Percentiles rank a stretch among this genome's conserved stretches.
phyloP scores from a whole-genome alignment of 2,329 filamentous ascomycete species.

The Pezicula carpinea region DNA sequence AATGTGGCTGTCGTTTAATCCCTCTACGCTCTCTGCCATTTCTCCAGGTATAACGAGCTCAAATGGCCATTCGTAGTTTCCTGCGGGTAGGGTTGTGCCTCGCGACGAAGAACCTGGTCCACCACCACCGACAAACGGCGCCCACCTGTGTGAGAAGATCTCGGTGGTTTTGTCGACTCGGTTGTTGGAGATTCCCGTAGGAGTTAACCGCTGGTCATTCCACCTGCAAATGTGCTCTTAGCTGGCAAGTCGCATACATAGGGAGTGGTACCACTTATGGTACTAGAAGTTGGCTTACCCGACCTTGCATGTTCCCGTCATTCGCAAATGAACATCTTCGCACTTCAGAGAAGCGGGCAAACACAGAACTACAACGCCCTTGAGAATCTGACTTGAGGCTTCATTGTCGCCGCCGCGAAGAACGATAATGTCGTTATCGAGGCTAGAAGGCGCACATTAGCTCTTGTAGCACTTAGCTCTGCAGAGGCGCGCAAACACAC shows the following conservation, averaged over 20 bases:
- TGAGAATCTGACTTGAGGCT: conserved; percentile 69
- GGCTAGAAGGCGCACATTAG: conserved; percentile 38
- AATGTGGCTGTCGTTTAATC: conserved; percentile 78
- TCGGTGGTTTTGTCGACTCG: conserved; percentile 53
- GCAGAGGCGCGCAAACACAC: conserved; percentile 18
- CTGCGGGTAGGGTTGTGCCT: conserved; percentile 58
- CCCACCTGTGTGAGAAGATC: conserved; percentile 67
- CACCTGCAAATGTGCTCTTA: conserved; percentile 34
- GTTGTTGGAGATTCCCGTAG: conserved; percentile 54
- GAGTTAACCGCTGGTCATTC: conserved; percentile 47
- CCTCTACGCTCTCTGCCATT: conserved; percentile 84
- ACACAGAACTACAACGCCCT: conserved; percentile 70
- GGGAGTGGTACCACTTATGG: conserved; percentile 4
- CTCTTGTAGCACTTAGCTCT: not conserved
- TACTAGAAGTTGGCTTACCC: conserved; percentile 47
- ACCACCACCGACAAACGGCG: conserved; percentile 54
- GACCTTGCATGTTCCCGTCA: conserved; percentile 65
- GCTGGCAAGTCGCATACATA: not conserved
- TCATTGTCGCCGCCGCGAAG: conserved; percentile 73
- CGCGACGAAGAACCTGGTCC: conserved; percentile 41
- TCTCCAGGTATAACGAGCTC: conserved; percentile 67
- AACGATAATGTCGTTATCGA: conserved; percentile 75
- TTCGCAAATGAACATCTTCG: conserved; percentile 67
- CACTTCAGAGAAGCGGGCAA: conserved; percentile 64
- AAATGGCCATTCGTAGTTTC: conserved; percentile 83